Conservation (phyloP, 805 yeast species). For the Nakazawaea ishiwadae region DNA sequence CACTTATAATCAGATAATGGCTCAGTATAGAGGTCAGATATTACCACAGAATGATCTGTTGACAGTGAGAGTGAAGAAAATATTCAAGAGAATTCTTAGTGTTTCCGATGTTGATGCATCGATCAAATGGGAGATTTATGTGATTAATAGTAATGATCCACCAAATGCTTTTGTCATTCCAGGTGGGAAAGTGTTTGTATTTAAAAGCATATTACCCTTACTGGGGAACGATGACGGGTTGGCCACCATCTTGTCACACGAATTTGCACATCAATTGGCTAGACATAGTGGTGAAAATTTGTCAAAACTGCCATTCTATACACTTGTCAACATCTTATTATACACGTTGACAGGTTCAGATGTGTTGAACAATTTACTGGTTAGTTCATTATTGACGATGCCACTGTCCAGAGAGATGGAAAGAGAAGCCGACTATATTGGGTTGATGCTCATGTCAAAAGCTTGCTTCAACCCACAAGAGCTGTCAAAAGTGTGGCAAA, state of each 20-base stretch:
- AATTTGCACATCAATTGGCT: conserved; percentile 90
- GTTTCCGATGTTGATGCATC: conserved; percentile 36
- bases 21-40: conserved; percentile 46
- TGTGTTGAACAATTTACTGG: conserved; percentile 42
- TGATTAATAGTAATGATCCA: conserved; percentile 68
- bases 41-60: conserved; percentile 63
- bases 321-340: conserved; percentile 45
- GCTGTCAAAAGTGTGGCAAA: conserved; percentile 73
- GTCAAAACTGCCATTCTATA: conserved; percentile 70
- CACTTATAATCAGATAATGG: conserved; percentile 57
- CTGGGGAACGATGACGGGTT: conserved; percentile 83
- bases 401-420: conserved; percentile 95
- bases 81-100: conserved; percentile 62
- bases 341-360: conserved; percentile 60
- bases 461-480: conserved; percentile 82
- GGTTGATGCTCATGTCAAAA: conserved; percentile 83
- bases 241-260: conserved; percentile 94
- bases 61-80: conserved; percentile 45
- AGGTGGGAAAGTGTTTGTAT: conserved; percentile 92
- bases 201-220: conserved; percentile 70
- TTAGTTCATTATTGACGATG: conserved; percentile 58
- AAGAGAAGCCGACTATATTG: conserved; percentile 93
- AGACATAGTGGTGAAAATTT: conserved; percentile 85
- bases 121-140: conserved; percentile 73
- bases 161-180: conserved; percentile 98